Percentiles rank a stretch among this genome's conserved stretches.
Conservation (phyloP, 257 asterid genomes). For the Asclepias syriaca region DNA sequence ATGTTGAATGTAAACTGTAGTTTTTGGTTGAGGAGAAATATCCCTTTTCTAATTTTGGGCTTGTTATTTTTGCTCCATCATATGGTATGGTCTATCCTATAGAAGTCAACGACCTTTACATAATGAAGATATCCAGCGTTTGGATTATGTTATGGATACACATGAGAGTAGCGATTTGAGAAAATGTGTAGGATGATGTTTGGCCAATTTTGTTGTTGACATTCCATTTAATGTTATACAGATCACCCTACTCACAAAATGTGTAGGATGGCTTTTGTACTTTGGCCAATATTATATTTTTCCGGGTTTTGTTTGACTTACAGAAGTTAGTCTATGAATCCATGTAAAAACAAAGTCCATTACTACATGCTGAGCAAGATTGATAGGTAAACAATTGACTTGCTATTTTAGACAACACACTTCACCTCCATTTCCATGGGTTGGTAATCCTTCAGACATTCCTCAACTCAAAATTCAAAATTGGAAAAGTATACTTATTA, state of each 20-base stretch:
- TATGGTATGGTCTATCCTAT: neutral
- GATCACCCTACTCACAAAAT: neutral
- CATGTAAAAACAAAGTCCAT: too few species aligned
- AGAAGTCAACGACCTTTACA: neutral
- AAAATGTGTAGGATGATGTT: neutral
- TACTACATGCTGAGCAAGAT: too few species aligned
- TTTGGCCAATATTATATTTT: neutral
- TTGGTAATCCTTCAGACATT: too few species aligned
- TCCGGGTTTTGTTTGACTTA: too few species aligned
- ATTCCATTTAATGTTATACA: too few species aligned
- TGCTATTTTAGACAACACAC: too few species aligned
- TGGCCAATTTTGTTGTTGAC: neutral
- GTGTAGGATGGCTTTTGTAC: neutral
- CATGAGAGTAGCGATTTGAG: neutral
- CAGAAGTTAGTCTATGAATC: too few species aligned
- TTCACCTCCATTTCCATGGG: too few species aligned
- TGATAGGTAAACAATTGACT: too few species aligned
- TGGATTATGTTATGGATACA: neutral
- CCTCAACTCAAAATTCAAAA: too few species aligned
- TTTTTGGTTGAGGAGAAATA: neutral
- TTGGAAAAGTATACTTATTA: too few species aligned
- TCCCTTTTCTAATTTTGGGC: neutral
- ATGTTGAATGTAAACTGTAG: neutral
- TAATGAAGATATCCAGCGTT: neutral
- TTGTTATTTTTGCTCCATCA: neutral